Conservation (phyloP, 2,329 filamentous ascomycete species). For the Decorospora gaudefroyi region DNA sequence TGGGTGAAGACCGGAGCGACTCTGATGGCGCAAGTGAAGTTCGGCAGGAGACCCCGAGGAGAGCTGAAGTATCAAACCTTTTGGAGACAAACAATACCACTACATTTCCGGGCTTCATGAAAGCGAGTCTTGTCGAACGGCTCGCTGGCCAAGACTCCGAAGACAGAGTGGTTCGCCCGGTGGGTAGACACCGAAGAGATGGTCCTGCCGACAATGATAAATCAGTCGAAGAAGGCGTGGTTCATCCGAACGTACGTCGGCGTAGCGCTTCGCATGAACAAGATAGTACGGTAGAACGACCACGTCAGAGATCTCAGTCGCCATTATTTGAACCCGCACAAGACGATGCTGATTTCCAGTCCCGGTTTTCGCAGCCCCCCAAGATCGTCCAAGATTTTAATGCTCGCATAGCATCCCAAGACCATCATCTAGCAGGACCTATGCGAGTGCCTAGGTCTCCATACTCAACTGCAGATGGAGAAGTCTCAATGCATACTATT, state of each 20-base stretch:
- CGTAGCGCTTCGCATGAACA: slow-evolving; percentile 12
- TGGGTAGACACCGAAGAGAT: slow-evolving; percentile 14
- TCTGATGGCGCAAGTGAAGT: slow-evolving; percentile 10
- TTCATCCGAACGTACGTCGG: slow-evolving; percentile 4
- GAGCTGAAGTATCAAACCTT: not conserved
- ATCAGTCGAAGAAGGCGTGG: slow-evolving; percentile 9
- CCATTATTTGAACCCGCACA: slow-evolving; percentile 32
- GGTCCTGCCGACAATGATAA: slow-evolving; percentile 11
- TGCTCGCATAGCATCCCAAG: slow-evolving; percentile 43
- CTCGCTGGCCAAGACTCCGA: slow-evolving; percentile 39
- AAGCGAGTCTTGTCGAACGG: slow-evolving; percentile 44
- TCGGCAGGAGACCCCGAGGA: not conserved
- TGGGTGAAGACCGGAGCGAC: slow-evolving; percentile 12
- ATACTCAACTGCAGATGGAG: slow-evolving; percentile 12
- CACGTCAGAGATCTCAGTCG: slow-evolving; percentile 18
- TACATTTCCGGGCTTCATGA: slow-evolving; percentile 32
- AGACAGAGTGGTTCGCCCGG: slow-evolving; percentile 20
- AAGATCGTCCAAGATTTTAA: slow-evolving; percentile 49
- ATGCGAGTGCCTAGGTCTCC: slow-evolving; percentile 15
- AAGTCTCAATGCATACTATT: slow-evolving; percentile 32
- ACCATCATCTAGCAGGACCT: slow-evolving; percentile 26
- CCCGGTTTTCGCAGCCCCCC: slow-evolving; percentile 17
- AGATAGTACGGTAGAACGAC: not conserved
- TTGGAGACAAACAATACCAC: slow-evolving; percentile 5
- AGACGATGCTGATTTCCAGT: slow-evolving; percentile 7